These are phyloP conservation scores for Corymbia maculata DNA, from an alignment of 345 rosid species.

Conservation along the genomic window DNA sequence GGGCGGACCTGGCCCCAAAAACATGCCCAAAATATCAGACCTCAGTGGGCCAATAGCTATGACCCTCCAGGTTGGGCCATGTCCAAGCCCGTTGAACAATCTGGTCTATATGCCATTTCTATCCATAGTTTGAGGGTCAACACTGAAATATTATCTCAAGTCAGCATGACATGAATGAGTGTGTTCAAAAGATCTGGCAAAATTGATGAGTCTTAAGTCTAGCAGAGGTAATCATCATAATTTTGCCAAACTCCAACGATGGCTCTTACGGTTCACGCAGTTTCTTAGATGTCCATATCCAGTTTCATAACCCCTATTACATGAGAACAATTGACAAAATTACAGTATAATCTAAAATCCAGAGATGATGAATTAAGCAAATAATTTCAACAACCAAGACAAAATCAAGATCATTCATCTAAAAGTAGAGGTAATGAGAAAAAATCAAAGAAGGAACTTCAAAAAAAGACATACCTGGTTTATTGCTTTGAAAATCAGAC, in stretches of 20 bases:
- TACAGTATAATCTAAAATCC: not conserved
- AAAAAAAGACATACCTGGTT: slow-evolving; percentile 39
- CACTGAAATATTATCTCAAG: not conserved
- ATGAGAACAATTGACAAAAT: not conserved
- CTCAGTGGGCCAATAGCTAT: not conserved
- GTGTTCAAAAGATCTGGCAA: not conserved
- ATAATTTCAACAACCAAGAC: not conserved
- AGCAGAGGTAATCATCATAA: not conserved
- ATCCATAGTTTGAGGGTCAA: not conserved
- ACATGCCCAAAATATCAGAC: not conserved
- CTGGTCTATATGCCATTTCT: not conserved
- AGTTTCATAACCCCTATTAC: not conserved
- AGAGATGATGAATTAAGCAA: not conserved
- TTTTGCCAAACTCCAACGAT: not conserved
- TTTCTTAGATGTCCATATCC: not conserved
- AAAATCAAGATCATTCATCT: not conserved
- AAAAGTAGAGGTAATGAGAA: not conserved
- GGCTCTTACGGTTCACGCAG: not conserved
- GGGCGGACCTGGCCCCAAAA: not conserved
- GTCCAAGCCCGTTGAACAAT: not conserved
- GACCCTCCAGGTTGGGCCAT: not conserved
- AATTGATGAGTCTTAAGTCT: not conserved
- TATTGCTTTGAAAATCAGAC: slow-evolving; percentile 49
- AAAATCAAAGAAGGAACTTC: not conserved
- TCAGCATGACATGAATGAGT: not conserved